Evolutionary conservation across 208 protist genomes (phyloP).

Genomic region (Acanthamoeba divionensis): DNA sequence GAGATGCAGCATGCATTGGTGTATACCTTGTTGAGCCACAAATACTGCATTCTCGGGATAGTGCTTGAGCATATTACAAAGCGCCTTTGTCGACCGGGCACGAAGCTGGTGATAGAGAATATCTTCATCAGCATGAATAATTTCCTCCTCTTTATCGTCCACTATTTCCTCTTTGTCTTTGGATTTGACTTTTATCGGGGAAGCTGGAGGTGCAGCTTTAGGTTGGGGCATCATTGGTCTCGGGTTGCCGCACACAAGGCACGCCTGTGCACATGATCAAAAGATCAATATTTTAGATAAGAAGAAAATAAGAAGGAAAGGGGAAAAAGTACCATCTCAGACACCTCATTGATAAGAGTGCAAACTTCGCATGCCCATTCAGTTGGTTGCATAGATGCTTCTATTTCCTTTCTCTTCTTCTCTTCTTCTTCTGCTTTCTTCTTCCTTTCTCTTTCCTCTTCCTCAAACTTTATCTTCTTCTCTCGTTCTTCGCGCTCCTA

Average conservation of each 20-base stretch:
- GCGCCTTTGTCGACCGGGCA: not conserved
- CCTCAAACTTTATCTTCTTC: not conserved
- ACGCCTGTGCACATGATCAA: not conserved
- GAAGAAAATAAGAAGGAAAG: not conserved
- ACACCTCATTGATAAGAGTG: not conserved
- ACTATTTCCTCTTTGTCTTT: not conserved
- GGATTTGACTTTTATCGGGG: not conserved
- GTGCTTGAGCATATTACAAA: not conserved
- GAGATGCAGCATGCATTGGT: no score
- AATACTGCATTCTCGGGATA: not conserved
- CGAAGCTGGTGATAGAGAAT: conserved; percentile 33
- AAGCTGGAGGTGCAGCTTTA: not conserved
- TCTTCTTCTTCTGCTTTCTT: not conserved
- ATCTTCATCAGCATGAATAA: not conserved
- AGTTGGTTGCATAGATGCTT: not conserved
- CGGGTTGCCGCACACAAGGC: not conserved
- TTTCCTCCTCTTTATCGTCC: not conserved
- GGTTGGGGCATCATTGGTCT: not conserved
- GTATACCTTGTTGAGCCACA: not conserved
- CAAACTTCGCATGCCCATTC: conserved; percentile 16
- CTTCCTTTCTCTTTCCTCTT: not conserved
- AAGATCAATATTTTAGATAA: not conserved
- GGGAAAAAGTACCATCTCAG: not conserved
- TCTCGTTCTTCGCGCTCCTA: no score
- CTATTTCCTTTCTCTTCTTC: not conserved